Conservation (phyloP, 1,139 yeast species). For the Nakaseomyces uthaithaninus region DNA sequence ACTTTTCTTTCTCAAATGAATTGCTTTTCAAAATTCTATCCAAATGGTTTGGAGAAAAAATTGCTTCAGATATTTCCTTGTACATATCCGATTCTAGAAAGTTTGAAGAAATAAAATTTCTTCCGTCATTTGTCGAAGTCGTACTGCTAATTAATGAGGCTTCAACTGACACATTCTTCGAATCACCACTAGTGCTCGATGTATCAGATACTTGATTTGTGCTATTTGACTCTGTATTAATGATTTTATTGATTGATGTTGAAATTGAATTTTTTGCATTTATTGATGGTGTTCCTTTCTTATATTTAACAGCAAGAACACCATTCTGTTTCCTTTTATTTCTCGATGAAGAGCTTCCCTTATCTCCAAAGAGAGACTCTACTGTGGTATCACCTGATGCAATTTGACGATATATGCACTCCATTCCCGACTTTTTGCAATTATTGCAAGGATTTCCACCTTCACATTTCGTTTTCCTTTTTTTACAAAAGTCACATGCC, state of each 20-base stretch:
- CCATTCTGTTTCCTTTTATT: not conserved
- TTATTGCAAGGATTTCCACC: slow-evolving; percentile 83
- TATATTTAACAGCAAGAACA: slow-evolving; percentile 2
- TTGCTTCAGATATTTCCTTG: slow-evolving; percentile 10
- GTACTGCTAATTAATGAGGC: not conserved
- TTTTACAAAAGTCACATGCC: slow-evolving; percentile 75
- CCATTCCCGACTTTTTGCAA: slow-evolving; percentile 70
- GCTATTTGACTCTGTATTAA: not conserved
- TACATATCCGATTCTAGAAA: slow-evolving; percentile 6
- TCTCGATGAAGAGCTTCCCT: slow-evolving; percentile 8
- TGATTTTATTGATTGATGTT: not conserved
- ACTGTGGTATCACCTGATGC: slow-evolving; percentile 33
- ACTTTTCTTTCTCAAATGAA: slow-evolving; percentile 8
- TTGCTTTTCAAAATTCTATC: not conserved
- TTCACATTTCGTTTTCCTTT: slow-evolving; percentile 79
- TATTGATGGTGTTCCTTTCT: not conserved
- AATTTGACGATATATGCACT: slow-evolving; percentile 48
- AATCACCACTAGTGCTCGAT: not conserved
- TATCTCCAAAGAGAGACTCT: not conserved
- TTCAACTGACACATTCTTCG: not conserved
- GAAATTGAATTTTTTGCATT: not conserved
- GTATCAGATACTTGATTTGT: not conserved
- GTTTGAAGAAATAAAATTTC: not conserved
- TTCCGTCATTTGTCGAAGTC: not conserved
- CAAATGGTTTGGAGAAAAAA: slow-evolving; percentile 8